These are phyloP conservation scores for Acer campestre DNA, from an alignment of 345 rosid species.

Conservation along the genomic window DNA sequence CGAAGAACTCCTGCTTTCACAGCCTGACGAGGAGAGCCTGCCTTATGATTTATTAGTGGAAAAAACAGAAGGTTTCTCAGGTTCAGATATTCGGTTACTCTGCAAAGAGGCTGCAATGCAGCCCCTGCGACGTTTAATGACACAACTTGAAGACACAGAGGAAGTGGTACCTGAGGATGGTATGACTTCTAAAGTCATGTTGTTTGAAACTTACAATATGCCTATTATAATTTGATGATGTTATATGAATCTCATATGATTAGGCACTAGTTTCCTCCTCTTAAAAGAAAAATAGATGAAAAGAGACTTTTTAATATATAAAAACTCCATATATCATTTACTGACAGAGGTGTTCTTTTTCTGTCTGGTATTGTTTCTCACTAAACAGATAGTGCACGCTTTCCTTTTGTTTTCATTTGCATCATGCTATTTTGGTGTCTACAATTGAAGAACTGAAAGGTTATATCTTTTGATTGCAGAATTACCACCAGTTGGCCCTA, in stretches of 20 bases:
- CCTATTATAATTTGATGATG: background rate
- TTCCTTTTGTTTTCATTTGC: background rate
- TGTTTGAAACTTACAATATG: background rate
- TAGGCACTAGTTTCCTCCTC: background rate
- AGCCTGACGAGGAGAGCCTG: conserved; percentile 53
- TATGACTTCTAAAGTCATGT: conserved; percentile 27
- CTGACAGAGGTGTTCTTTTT: background rate
- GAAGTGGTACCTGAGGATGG: conserved; percentile 83
- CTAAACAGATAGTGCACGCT: background rate
- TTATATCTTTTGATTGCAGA: conserved; percentile 47
- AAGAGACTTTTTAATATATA: background rate
- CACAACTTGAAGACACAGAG: conserved; percentile 55
- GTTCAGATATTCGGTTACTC: conserved; percentile 86
- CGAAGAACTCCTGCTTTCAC: conserved; percentile 69
- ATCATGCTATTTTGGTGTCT: background rate
- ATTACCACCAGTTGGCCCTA: conserved; percentile 79
- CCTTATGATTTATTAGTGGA: conserved; percentile 80
- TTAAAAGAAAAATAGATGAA: background rate
- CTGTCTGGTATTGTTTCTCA: background rate
- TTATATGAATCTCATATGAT: background rate
- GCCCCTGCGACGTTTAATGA: conserved; percentile 80
- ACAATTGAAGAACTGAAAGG: background rate
- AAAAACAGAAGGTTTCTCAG: conserved; percentile 82
- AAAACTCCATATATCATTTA: background rate
- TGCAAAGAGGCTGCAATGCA: conserved; percentile 98